Conservation (phyloP, 179 eudicot species). For the Silene vulgaris region DNA sequence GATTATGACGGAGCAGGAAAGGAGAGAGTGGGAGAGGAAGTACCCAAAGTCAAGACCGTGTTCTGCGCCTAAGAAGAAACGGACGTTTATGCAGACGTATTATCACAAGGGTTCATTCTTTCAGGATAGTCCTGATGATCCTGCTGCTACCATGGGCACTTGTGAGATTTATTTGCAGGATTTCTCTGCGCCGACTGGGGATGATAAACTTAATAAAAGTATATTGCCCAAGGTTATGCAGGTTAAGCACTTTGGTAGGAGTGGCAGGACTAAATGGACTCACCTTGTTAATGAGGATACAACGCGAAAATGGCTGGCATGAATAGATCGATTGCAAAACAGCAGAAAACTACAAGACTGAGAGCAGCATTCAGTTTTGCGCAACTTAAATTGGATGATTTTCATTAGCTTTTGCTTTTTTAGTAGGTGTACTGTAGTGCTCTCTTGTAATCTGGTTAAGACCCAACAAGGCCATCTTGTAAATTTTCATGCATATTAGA, state of each 20-base stretch:
- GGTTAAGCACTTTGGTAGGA: slow-evolving; percentile 94
- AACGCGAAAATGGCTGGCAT: slow-evolving; percentile 91
- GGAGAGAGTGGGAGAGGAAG: slow-evolving; percentile 26
- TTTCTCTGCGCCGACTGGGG: slow-evolving; percentile 90
- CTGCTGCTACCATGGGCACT: slow-evolving; percentile 51
- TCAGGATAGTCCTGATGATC: slow-evolving; percentile 66
- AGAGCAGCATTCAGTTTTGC: slow-evolving; percentile 34
- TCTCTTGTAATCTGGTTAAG: neutral
- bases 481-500: no score
- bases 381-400: neutral
- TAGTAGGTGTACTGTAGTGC: neutral
- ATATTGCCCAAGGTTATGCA: slow-evolving; percentile 97
- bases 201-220: slow-evolving; percentile 84
- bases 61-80: slow-evolving; percentile 52
- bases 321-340: slow-evolving; percentile 69
- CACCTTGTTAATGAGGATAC: slow-evolving; percentile 94
- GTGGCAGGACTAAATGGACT: slow-evolving; percentile 98
- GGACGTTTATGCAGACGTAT: slow-evolving; percentile 97
- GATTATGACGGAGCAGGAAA: slow-evolving; percentile 78
- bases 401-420: neutral
- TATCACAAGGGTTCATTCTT: slow-evolving; percentile 95
- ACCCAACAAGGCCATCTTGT: neutral
- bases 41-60: no score
- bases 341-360: slow-evolving; percentile 84
- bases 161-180: slow-evolving; percentile 54